Base-by-base conservation (phyloP, 768 basidiomycete genomes). In the Termitomyces sp. region DNA sequence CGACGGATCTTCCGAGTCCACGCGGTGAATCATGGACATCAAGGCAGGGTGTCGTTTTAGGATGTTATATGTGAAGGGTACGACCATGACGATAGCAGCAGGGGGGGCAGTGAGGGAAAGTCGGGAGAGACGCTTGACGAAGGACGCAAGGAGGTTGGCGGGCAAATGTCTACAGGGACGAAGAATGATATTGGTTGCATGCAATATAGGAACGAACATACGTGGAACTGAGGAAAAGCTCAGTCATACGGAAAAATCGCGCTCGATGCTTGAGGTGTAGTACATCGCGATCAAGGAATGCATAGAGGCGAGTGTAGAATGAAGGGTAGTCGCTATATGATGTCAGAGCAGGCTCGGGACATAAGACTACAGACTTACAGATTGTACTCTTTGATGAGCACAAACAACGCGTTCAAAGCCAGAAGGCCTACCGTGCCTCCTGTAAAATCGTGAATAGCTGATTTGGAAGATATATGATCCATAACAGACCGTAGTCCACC, bases 51-150 rank as follows among this genome's bases (percentile, higher is more conserved):
- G 96, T 9, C 83, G 77, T 70, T 97, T 97, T 64, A 99, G 81
- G 52, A 94, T 77, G 62, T 98, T 98, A 75, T 98, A 98, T 7
- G 88, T 86, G 73, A 98, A 92, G 2, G 97, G 94, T 44, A 99
- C 84, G 65, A 92, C 76, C 79, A 94, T 88, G 57, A 99, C 80
- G 31, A 97, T 86, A 0, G 90, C 95, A 15, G 94, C 86, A 8
- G 97, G 95, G 0, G 95, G 91, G 0, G 95, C 93, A 31, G 77
- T 75, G 12, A 98, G 79, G 8, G 93, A 88, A 2, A 98, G 78
- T 13, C 91, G 84, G 2, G 94, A 83, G 31, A 99, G 80, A 5
- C 92, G 86, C 70, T 98, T 98, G 66, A 97, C 78, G 71, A 98
- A 98, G 0, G 96, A 94, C 7, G 96, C 96, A 24, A 98, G 80